Base-by-base conservation (phyloP, 2,329 filamentous ascomycete species). In the Sporothrix mexicana region DNA sequence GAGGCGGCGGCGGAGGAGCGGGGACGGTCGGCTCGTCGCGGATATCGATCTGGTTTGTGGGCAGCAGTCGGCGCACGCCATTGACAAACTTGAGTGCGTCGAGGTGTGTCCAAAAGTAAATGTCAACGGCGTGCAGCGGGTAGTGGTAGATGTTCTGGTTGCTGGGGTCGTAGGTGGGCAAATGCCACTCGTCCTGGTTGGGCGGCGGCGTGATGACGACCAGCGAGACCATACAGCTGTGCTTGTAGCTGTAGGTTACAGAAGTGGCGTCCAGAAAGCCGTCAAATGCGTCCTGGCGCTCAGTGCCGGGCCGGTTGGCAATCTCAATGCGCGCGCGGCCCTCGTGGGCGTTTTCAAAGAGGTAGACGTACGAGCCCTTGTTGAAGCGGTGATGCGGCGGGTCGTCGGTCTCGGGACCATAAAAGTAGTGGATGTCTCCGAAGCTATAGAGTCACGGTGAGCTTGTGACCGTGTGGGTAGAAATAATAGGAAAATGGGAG, bases 81-180 rank as follows among this genome's bases (percentile, higher is more conserved):
- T 91, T 91, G 74, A 94, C 82, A 76, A 95, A 93, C 72, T 89
- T 86, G 41, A 89, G 83, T 0, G 92, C 92, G 81, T 95, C 92
- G 72, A 89, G 85, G 74, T 89, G 88, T 0, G 90, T 93, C 91
- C 92, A 94, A 78, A 95, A 92, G 82, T 95, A 95, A 15, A 95
- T 83, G 78, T 95, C 92, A 73, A 95, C 80, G 0, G 90, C 91
- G 79, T 93, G 90, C 8, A 95, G 86, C 79, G 89, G 90, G 82
- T 94, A 94, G 84, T 94, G 88, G 80, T 94, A 94, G 80, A 92
- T 93, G 79, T 88, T 90, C 80, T 94, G 89, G 80, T 93, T 93
- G 69, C 85, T 86, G 1, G 89, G 88, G 79, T 95, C 92, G 79
- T 87, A 92, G 0, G 89, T 90, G 1, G 92, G 92, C 7, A 95